Conservation (phyloP, 129 eudicot species). For the Tagetes erecta region DNA sequence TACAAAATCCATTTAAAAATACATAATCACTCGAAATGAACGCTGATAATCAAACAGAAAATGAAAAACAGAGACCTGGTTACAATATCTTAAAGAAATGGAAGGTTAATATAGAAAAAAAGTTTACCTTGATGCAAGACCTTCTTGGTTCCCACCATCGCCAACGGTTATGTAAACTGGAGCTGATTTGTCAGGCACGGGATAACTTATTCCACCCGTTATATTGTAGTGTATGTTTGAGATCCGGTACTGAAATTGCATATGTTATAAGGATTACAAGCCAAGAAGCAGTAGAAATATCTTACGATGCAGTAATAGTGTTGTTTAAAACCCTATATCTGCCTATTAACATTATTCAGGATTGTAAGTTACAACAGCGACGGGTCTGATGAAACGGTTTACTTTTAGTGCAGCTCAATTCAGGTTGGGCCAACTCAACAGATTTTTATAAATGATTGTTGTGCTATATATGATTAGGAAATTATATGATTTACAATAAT, state of each 20-base stretch:
- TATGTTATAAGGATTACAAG: background rate
- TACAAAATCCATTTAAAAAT: background rate
- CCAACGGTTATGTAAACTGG: constrained; percentile 95
- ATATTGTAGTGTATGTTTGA: constrained; percentile 62
- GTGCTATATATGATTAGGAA: background rate
- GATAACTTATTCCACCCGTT: constrained; percentile 50
- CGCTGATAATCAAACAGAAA: background rate
- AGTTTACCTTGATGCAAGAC: constrained; percentile 76
- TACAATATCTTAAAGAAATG: background rate
- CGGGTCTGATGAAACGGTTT: too few species aligned
- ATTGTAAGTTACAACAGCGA: background rate
- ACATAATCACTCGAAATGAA: constrained; percentile 12
- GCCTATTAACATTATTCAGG: background rate
- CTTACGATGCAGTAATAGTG: background rate
- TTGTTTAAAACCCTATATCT: constrained; percentile 6
- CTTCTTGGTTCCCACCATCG: constrained; percentile 98
- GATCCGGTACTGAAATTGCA: constrained; percentile 75
- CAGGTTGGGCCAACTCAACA: background rate
- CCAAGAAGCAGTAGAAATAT: constrained; percentile 3
- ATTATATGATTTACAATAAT: too few species aligned
- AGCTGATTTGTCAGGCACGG: constrained; percentile 86
- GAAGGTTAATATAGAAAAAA: background rate
- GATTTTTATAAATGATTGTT: background rate
- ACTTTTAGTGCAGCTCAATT: background rate
- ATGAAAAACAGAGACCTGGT: background rate